These are phyloP conservation scores for Rhynchosporium secalis DNA, from an alignment of 2,329 filamentous ascomycete genomes.

Conservation along the genomic window DNA sequence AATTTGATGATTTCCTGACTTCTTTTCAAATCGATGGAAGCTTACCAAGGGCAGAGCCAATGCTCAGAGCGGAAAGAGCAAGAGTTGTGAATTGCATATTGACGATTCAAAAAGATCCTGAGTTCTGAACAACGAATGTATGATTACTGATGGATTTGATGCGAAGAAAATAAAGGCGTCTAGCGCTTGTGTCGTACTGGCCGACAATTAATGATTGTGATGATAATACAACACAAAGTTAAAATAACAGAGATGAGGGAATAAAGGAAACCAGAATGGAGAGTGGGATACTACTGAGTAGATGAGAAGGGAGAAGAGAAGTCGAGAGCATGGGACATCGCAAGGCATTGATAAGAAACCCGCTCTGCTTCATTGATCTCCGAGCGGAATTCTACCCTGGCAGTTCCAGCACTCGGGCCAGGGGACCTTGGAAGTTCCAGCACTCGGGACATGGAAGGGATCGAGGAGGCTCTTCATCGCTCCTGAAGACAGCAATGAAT, in stretches of 20 bases:
- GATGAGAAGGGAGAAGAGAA: constrained; percentile 1
- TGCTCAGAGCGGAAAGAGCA: constrained; percentile 36
- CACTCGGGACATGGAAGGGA: neutral
- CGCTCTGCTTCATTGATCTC: constrained; percentile 28
- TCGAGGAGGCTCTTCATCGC: neutral
- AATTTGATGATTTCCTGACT: neutral
- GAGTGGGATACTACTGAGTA: constrained; percentile 10
- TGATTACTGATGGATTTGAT: neutral
- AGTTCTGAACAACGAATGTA: constrained; percentile 33
- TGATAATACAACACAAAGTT: constrained; percentile 1
- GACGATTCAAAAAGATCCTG: constrained; percentile 25
- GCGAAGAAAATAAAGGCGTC: constrained; percentile 29
- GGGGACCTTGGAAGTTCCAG: neutral
- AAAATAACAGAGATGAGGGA: constrained; percentile 17
- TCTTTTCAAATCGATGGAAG: neutral
- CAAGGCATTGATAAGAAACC: constrained; percentile 34
- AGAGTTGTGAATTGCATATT: constrained; percentile 40
- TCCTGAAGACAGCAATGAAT: neutral
- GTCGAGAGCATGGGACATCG: constrained; percentile 19
- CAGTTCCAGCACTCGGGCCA: constrained; percentile 16
- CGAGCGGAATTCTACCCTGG: constrained; percentile 10
- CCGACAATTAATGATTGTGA: constrained; percentile 37
- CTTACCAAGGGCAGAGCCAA: constrained; percentile 37
- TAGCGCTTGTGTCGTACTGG: constrained; percentile 40
- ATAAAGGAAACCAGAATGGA: constrained; percentile 16